A percentile compares a stretch with the other conserved stretches of the same genome.
phyloP scores from a whole-genome alignment of 2,329 filamentous ascomycete species.

The Ilyonectria destructans region DNA sequence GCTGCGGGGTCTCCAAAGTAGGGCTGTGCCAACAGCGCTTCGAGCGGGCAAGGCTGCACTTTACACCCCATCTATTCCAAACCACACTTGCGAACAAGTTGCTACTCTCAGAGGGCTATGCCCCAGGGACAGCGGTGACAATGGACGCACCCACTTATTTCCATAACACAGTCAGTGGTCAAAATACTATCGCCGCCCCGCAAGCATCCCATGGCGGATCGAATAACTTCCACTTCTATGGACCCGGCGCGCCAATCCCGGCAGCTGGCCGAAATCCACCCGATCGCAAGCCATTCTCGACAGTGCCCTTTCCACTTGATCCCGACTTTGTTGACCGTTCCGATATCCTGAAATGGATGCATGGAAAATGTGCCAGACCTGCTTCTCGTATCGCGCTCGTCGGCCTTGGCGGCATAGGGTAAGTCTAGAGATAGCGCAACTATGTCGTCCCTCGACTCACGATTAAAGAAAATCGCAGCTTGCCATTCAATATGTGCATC shows the following conservation, averaged over 20 bases:
- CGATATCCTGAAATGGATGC: background rate
- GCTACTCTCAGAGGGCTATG: background rate
- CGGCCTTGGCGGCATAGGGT: conserved; percentile 19
- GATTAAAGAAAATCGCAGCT: conserved; percentile 29
- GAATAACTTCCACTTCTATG: conserved; percentile 8
- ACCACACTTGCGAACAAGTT: background rate
- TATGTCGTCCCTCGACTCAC: background rate
- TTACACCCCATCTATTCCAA: background rate
- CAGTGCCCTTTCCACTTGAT: conserved; percentile 7
- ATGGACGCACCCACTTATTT: conserved; percentile 6
- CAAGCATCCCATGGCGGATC: background rate
- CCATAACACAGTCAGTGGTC: background rate
- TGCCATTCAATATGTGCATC: conserved; percentile 27
- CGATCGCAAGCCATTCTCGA: conserved; percentile 1
- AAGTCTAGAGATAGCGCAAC: background rate
- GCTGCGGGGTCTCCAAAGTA: too few species aligned
- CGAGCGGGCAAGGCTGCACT: background rate
- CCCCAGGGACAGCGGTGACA: background rate
- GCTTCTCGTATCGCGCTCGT: conserved; percentile 8
- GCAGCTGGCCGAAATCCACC: background rate
- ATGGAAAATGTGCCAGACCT: background rate
- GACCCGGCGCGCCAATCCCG: too few species aligned
- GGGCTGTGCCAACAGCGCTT: background rate
- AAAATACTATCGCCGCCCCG: background rate
- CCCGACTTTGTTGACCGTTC: conserved; percentile 7